Evolutionary conservation across 192 early-diverging fungal species (phyloP).

Genomic region (Backusella tarrabulga): DNA sequence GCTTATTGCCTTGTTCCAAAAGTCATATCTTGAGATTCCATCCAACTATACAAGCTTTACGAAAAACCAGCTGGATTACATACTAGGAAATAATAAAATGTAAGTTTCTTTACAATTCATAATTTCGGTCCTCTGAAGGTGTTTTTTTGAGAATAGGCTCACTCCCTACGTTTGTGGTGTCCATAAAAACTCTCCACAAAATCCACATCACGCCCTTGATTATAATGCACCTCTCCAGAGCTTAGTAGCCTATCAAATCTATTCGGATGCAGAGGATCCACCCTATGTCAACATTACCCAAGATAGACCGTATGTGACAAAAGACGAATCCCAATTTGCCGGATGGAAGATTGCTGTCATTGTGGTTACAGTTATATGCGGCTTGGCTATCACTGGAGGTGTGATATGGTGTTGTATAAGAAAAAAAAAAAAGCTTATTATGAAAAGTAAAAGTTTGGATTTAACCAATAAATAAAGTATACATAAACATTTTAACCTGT

Average conservation of each 20-base stretch:
- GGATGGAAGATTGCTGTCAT: constrained; percentile 50
- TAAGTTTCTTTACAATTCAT: neutral
- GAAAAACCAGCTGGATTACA: neutral
- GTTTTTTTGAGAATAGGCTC: constrained; percentile 8
- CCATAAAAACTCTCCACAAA: constrained; percentile 51
- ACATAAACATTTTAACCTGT: too few species aligned
- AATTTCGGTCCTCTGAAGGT: neutral
- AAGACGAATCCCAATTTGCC: constrained; percentile 27
- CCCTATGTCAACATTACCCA: constrained; percentile 47
- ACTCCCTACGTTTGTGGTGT: constrained; percentile 57
- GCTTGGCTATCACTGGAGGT: constrained; percentile 7
- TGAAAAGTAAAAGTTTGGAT: too few species aligned
- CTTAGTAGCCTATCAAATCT: constrained; percentile 51
- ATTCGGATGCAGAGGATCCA: constrained; percentile 36
- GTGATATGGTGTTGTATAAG: neutral
- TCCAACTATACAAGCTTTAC: neutral
- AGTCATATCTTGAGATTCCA: neutral
- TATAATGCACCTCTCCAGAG: constrained; percentile 53
- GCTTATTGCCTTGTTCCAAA: constrained; percentile 9
- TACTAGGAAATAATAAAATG: neutral
- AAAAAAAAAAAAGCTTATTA: neutral
- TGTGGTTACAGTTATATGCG: constrained; percentile 39
- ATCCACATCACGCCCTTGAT: constrained; percentile 56
- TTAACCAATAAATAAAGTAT: too few species aligned
- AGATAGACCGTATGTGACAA: constrained; percentile 39